phyloP scores from a whole-genome alignment of 257 asterid species.

The Lantana camara region DNA sequence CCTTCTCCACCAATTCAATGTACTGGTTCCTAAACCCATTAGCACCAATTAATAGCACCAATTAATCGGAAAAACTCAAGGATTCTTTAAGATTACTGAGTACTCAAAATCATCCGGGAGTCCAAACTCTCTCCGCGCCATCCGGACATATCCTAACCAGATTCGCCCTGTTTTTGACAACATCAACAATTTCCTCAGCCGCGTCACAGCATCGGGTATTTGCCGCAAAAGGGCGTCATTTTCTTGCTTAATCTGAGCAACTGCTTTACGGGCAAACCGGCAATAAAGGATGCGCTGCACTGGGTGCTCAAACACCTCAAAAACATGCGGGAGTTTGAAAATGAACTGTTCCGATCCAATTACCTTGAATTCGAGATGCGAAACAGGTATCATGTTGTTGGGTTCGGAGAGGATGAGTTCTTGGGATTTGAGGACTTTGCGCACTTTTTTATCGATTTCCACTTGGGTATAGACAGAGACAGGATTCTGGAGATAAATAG shows the following conservation, averaged over 20 bases:
- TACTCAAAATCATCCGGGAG: conserved; percentile 84
- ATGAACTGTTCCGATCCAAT: conserved; percentile 71
- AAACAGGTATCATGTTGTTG: conserved; percentile 55
- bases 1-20: conserved; percentile 67
- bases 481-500: conserved; percentile 21
- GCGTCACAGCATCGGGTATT: conserved; percentile 60
- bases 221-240: conserved; percentile 63
- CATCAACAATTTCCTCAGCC: conserved; percentile 67
- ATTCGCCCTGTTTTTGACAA: conserved; percentile 74
- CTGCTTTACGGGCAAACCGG: conserved; percentile 61
- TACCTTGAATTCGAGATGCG: conserved; percentile 72
- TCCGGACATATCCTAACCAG: conserved; percentile 75
- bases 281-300: conserved; percentile 83
- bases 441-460: conserved; percentile 83
- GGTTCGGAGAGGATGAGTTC: conserved; percentile 67
- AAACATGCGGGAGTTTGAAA: conserved; percentile 80
- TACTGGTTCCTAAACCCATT: conserved; percentile 84
- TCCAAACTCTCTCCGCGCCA: conserved; percentile 78
- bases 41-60: too few relatives aligned
- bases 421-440: conserved; percentile 73
- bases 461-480: conserved; percentile 63
- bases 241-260: conserved; percentile 67
- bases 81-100: conserved; percentile 70
- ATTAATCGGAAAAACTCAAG: conserved; percentile 65
- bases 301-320: conserved; percentile 91